Conservation (phyloP, 2,329 filamentous ascomycete genomes). For the Cytospora leucostoma region DNA sequence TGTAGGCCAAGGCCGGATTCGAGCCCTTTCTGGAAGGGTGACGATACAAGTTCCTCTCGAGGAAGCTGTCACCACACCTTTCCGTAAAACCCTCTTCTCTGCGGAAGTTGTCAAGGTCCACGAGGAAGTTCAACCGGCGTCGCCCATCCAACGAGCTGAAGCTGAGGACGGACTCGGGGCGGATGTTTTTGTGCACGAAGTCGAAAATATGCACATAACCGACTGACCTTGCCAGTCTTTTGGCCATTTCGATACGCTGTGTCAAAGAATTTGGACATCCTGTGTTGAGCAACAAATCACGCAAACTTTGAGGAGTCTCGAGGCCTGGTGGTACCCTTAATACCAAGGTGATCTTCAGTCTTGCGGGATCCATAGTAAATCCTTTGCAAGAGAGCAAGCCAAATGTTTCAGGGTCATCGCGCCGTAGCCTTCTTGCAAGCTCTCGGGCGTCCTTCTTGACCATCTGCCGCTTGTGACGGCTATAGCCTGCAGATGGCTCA, state of each 20-base stretch:
- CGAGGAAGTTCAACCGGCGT: background rate
- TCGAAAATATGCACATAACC: conserved; percentile 8
- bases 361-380: background rate
- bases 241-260: conserved; percentile 1
- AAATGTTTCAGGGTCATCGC: background rate
- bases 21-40: background rate
- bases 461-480: background rate
- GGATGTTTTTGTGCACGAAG: conserved; percentile 13
- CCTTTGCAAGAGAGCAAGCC: conserved; percentile 14
- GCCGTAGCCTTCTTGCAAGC: conserved; percentile 11
- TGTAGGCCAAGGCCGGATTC: background rate
- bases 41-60: background rate
- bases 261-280: background rate
- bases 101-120: background rate
- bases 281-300: conserved; percentile 3
- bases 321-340: background rate
- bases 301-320: background rate
- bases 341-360: background rate
- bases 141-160: background rate
- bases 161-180: conserved; percentile 4
- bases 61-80: background rate
- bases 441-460: conserved; percentile 2
- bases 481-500: background rate
- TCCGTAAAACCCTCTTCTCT: background rate
- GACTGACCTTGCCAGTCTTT: conserved; percentile 4